Base-by-base conservation (phyloP, 1,139 yeast species). In the Petasospora fabianii region DNA sequence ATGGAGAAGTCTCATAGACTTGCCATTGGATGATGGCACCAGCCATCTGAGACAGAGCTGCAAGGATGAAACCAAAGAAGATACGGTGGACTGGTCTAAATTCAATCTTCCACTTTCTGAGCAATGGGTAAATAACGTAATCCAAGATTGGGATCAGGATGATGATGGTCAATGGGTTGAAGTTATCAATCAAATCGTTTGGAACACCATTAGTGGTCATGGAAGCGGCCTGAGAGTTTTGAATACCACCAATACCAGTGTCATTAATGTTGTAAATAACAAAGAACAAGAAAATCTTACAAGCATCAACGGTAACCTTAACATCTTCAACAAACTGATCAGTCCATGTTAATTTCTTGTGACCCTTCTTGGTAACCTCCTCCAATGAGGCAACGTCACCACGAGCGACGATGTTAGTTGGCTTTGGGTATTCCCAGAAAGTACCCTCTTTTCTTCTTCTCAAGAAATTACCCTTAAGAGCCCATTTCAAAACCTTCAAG, bases 11-110 rank as follows among this genome's bases (percentile, higher is more conserved):
- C 35, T 64, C 59, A 66, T 87, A 87, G 47, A 88, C 80, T 56
- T 68, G 69, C 57, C 79, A 77, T 65, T 88, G 96, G 49, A 85
- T 71, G 31, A 84, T 79, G 13, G 95, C 92, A 40, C 95, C 94
- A 57, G 82, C 78, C 27, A 80, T 75, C 81, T 84, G 83, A 29
- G 95, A 74, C 32, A 72, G 55, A 7, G 88, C 62, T 38, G 82
- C 88, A 43, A 84, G 69, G 61, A 81, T 61, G 67, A 87, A 87
- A 11, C 97, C 96, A 49, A 71, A 68, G 57, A 74, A 70, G 51
- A 88, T 87, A 61, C 85, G 78, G 44, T 87, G 72, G 52, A 85
- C 77, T 30, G 96, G 79, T 50, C 69, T 77, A 57, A 80, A 76
- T n/a, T 78, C 75, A 32, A 84, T 77, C 54, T 62, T 65, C 42